These are phyloP conservation scores for Shiraia bambusicola DNA, from an alignment of 2,329 filamentous ascomycete genomes.

Conservation along the genomic window DNA sequence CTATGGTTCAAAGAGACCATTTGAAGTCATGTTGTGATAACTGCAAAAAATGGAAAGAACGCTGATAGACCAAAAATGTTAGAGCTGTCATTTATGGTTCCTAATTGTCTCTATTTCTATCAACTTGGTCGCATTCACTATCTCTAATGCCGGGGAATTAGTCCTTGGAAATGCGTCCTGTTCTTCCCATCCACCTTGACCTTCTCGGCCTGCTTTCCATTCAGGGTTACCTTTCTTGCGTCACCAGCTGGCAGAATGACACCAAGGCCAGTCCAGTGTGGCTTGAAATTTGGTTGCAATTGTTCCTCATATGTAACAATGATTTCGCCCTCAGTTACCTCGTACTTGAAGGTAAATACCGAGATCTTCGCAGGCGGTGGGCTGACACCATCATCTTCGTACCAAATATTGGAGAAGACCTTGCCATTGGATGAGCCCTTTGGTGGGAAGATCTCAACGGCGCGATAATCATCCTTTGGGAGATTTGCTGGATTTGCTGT, in stretches of 20 bases:
- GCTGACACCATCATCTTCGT: slow-evolving; percentile 60
- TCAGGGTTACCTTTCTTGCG: slow-evolving; percentile 38
- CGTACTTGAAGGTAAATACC: slow-evolving; percentile 27
- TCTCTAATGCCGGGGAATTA: too few species aligned
- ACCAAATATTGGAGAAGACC: slow-evolving; percentile 51
- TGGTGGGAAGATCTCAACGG: slow-evolving; percentile 60
- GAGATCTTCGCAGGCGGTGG: slow-evolving; percentile 38
- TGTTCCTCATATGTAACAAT: slow-evolving; percentile 47
- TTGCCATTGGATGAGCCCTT: slow-evolving; percentile 41
- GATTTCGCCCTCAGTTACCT: slow-evolving; percentile 47
- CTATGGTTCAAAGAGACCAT: too few species aligned
- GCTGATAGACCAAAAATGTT: too few species aligned
- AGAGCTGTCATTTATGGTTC: too few species aligned
- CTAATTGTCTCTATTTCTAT: too few species aligned
- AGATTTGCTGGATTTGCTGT: slow-evolving; percentile 48
- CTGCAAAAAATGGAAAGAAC: too few species aligned
- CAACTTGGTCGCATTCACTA: too few species aligned
- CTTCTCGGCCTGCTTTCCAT: slow-evolving; percentile 8
- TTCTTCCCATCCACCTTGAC: slow-evolving; percentile 9
- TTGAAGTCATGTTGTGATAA: too few species aligned
- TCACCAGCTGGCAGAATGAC: slow-evolving; percentile 57
- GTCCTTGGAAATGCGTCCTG: slow-evolving; percentile 5
- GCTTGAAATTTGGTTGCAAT: slow-evolving; percentile 46
- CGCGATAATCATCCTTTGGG: slow-evolving; percentile 57
- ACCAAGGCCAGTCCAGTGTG: slow-evolving; percentile 53